These are phyloP conservation scores for Phlyctochytrium planicorne DNA, from an alignment of 192 early-diverging fungal genomes.

Conservation along the genomic window DNA sequence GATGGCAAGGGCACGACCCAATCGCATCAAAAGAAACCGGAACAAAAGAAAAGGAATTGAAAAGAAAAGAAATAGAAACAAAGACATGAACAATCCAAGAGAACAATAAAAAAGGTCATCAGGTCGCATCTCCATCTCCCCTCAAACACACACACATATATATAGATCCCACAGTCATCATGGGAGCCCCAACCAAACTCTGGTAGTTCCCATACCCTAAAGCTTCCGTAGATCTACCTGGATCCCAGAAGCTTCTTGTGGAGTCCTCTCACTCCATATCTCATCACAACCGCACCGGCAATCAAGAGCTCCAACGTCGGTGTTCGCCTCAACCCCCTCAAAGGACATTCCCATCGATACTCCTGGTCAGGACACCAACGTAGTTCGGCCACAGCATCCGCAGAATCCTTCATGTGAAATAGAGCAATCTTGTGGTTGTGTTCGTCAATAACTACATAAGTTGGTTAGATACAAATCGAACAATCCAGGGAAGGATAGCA, in stretches of 20 bases:
- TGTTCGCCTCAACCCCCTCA: not conserved
- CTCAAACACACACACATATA: too few species aligned
- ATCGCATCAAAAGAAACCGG: too few species aligned
- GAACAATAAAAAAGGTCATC: too few species aligned
- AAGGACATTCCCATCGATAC: not conserved
- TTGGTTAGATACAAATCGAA: not conserved
- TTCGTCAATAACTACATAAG: constrained; percentile 5
- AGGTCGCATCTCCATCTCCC: too few species aligned
- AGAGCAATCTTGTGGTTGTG: not conserved
- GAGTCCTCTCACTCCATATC: not conserved
- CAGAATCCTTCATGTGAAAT: constrained; percentile 2
- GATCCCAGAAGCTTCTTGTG: not conserved
- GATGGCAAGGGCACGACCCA: too few species aligned
- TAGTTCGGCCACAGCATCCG: not conserved
- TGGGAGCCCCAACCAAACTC: too few species aligned
- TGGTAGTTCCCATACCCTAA: too few species aligned
- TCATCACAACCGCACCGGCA: constrained; percentile 5
- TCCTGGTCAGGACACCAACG: not conserved
- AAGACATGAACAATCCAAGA: too few species aligned
- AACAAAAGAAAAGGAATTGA: too few species aligned
- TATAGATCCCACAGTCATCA: too few species aligned
- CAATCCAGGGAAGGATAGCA: constrained; percentile 1
- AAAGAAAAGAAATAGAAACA: too few species aligned
- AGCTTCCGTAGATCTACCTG: too few species aligned
- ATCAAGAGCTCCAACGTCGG: constrained; percentile 8